These are phyloP conservation scores for Globisporangium barbulae DNA, from an alignment of 352 stramenopile genomes.

Conservation along the genomic window DNA sequence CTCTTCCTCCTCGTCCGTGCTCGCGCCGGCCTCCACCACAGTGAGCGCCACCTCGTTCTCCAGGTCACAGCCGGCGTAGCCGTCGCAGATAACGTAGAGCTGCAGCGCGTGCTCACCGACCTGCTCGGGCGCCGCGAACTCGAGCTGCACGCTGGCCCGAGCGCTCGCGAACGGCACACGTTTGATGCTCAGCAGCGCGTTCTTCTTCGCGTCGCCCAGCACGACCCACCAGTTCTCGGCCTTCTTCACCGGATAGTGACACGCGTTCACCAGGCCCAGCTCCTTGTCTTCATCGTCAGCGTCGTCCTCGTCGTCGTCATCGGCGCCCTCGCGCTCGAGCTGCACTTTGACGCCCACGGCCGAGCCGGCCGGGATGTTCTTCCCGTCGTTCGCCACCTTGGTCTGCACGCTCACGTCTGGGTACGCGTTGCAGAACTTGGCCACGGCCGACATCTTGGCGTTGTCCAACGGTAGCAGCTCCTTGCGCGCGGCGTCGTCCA, in stretches of 20 bases:
- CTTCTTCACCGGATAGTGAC: slow-evolving; percentile 87
- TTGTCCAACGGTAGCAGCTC: slow-evolving; percentile 89
- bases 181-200: slow-evolving; percentile 97
- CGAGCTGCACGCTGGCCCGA: slow-evolving; percentile 83
- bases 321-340: slow-evolving; percentile 92
- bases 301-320: slow-evolving; percentile 90
- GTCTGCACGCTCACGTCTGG: slow-evolving; percentile 97
- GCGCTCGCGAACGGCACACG: slow-evolving; percentile 89
- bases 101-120: slow-evolving; percentile 94
- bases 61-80: slow-evolving; percentile 97
- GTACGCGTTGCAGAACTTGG: slow-evolving; percentile 99
- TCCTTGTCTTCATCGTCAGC: slow-evolving; percentile 47
- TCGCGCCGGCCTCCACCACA: slow-evolving; percentile 47
- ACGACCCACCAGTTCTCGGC: slow-evolving; percentile 99
- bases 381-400: slow-evolving; percentile 86
- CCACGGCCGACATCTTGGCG: slow-evolving; percentile 95
- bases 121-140: slow-evolving; percentile 95
- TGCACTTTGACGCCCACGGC: slow-evolving; percentile 86
- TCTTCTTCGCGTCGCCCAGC: slow-evolving; percentile 94
- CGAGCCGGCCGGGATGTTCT: slow-evolving; percentile 90
- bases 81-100: slow-evolving; percentile 99
- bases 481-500: slow-evolving; percentile 92
- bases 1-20: slow-evolving; percentile 46
- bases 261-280: slow-evolving; percentile 70
- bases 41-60: slow-evolving; percentile 91